Evolutionary conservation across 768 basidiomycete species (phyloP), one percentile per base, ranked within the genome.

Genomic region (Auriscalpium vulgare): DNA sequence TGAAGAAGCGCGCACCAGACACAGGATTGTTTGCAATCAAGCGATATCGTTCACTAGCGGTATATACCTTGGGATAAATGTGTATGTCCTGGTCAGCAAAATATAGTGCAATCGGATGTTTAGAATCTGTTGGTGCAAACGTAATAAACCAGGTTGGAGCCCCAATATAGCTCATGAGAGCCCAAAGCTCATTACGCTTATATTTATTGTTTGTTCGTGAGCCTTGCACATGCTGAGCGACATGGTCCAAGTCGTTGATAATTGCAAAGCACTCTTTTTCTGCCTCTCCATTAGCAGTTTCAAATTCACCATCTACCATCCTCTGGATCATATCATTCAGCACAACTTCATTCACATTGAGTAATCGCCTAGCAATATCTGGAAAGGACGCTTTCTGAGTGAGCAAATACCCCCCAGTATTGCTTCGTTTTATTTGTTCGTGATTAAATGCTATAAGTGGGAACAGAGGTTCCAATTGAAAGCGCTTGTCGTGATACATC

Each of bases 81-180:
- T 7, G 45, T 13, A 55, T 37, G 1, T 59, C 35, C 6, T 59
- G 35, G 10, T 58, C 64, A 17, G 58, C 58, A 50, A 51, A 62
- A 29, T 60, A 55, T 11, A 65, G 21, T 19, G 47, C 55, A 2
- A 65, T 40, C 1, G 61, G 64, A 56, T 60, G 56, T 51, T 57
- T 63, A n/a, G 46, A n/a, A 35, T 65, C 61, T 4, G 54, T 45
- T 17, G 62, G 63, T 8, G 65, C 52, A 50, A 66, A 60, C 16
- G 62, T 66, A 10, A 66, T 59, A 40, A 64, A 66, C 57, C 59
- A 65, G 0, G 58, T 34, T 3, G 65, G 65, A 10, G 60, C 59
- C 29, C 61, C 58, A 6, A 38, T 4, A 36, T 51, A 38, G 34
- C 44, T 19, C 10, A 65, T 60, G 23, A 65, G 36, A 10, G 63